phyloP scores from a whole-genome alignment of 1,139 yeast genomes.

The Yamadazyma aaseri region DNA sequence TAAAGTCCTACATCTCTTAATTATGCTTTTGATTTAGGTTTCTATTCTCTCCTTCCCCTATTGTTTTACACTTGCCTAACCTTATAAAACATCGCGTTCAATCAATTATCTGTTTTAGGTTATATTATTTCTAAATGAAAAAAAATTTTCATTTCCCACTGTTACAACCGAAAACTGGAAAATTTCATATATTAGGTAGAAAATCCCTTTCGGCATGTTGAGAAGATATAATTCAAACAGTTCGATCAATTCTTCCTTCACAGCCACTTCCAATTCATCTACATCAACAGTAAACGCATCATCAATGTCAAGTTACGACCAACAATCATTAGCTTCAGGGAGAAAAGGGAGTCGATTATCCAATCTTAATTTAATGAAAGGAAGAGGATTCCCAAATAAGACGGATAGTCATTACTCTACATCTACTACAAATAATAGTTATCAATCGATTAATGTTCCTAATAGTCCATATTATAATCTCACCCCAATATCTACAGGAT shows the following conservation, averaged over 20 bases:
- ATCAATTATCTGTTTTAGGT: conserved; percentile 7
- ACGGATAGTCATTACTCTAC: not conserved
- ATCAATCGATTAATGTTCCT: conserved; percentile 5
- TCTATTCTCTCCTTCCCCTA: no score
- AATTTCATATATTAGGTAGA: not conserved
- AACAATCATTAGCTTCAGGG: conserved; percentile 13
- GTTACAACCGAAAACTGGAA: conserved; percentile 4
- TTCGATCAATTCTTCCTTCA: conserved; percentile 1
- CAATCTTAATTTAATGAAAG: conserved; percentile 18
- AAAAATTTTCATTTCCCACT: conserved; percentile 7
- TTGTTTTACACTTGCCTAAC: no score
- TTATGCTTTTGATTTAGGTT: no score
- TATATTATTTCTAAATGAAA: not conserved
- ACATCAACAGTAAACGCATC: not conserved
- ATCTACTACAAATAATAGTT: conserved; percentile 4
- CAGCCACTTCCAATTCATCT: not conserved
- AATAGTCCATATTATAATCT: conserved; percentile 14
- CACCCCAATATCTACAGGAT: conserved; percentile 13
- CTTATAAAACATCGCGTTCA: conserved; percentile 9
- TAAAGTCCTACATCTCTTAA: no score
- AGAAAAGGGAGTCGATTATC: conserved; percentile 18
- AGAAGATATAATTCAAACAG: conserved; percentile 4
- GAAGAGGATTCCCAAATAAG: conserved; percentile 4
- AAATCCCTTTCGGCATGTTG: conserved; percentile 2
- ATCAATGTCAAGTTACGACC: conserved; percentile 9